These are phyloP conservation scores for Carex scoparia DNA, from an alignment of 176 grass and related monocot species.

Conservation along the genomic window DNA sequence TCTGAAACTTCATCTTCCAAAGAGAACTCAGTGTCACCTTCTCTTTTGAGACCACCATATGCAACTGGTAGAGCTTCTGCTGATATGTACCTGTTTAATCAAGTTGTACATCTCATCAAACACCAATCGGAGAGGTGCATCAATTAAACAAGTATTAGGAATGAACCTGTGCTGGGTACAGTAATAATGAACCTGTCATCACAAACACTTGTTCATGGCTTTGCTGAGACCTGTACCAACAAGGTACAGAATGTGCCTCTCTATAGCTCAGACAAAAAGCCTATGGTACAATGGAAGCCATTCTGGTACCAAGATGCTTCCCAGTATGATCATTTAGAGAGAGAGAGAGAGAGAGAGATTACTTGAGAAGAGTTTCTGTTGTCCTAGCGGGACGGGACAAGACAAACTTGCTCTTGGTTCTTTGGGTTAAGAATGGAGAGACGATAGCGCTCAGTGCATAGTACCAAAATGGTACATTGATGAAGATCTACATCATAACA, in stretches of 20 bases:
- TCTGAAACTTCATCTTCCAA: constrained; percentile 46
- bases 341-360: constrained; percentile 4
- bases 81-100: constrained; percentile 58
- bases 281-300: background rate
- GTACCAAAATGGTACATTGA: constrained; percentile 98
- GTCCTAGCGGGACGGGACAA: constrained; percentile 68
- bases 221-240: background rate
- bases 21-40: constrained; percentile 50
- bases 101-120: background rate
- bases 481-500: constrained; percentile 59
- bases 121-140: background rate
- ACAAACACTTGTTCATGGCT: background rate
- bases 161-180: background rate
- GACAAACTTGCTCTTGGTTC: constrained; percentile 96
- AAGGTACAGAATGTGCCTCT: background rate
- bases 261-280: background rate
- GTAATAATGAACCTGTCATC: background rate
- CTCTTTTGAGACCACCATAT: constrained; percentile 85
- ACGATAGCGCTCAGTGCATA: constrained; percentile 77
- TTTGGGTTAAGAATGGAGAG: constrained; percentile 87
- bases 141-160: background rate
- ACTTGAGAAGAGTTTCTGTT: constrained; percentile 89
- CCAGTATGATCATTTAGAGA: background rate
- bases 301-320: background rate
- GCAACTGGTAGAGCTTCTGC: constrained; percentile 67